Percentiles rank a stretch among this genome's conserved stretches.
These are phyloP conservation scores for Hansenula anomala DNA, from an alignment of 1,139 yeast genomes.

Conservation along the genomic window DNA sequence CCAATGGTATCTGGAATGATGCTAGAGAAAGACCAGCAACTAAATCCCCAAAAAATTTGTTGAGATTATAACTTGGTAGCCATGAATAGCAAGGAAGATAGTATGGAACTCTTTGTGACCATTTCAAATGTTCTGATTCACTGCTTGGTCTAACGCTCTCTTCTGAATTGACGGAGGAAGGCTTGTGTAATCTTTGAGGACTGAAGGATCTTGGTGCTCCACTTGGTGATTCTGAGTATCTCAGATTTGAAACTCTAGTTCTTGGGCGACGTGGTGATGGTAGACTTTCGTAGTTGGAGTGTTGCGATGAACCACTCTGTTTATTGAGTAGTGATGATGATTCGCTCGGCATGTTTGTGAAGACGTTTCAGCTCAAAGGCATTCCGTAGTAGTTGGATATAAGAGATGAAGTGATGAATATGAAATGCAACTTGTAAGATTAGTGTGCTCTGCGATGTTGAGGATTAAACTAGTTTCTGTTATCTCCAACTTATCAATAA, in stretches of 20 bases:
- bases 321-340: conserved; percentile 7
- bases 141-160: conserved; percentile 3
- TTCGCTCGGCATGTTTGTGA: conserved; percentile 4
- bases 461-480: too few relatives aligned
- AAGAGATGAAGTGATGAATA: too few relatives aligned
- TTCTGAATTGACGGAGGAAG: conserved; percentile 11
- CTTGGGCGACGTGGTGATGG: conserved; percentile 17
- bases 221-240: conserved; percentile 2
- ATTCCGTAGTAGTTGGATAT: too few relatives aligned
- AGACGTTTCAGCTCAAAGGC: background rate
- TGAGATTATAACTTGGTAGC: conserved; percentile 56
- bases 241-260: conserved; percentile 12
- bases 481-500: too few relatives aligned
- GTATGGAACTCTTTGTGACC: conserved; percentile 42
- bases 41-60: conserved; percentile 64
- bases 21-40: conserved; percentile 86
- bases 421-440: too few relatives aligned
- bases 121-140: conserved; percentile 24
- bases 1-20: conserved; percentile 86
- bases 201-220: conserved; percentile 2
- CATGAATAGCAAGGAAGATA: conserved; percentile 81
- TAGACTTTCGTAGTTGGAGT: conserved; percentile 9
- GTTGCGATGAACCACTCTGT: conserved; percentile 2
- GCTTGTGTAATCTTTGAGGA: conserved; percentile 1
- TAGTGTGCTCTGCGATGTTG: too few relatives aligned